Evolutionary conservation across 2,329 filamentous ascomycete species (phyloP).

Genomic region (Colletotrichum sp.): DNA sequence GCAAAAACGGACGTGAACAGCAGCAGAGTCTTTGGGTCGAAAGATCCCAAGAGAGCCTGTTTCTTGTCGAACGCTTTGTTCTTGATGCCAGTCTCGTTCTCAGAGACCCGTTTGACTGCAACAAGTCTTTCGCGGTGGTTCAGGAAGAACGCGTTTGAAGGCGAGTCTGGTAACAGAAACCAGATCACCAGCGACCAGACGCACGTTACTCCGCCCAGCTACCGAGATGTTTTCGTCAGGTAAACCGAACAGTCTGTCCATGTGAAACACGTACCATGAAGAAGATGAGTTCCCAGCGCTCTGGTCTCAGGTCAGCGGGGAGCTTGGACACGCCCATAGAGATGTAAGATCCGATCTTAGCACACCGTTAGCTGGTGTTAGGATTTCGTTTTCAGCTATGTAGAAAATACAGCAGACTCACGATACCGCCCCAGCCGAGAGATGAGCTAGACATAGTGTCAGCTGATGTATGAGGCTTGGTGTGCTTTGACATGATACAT

Average conservation of each 20-base stretch:
- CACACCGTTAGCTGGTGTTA: not conserved
- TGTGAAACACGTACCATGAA: conserved; percentile 23
- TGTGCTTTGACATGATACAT: not conserved
- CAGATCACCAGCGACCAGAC: conserved; percentile 35
- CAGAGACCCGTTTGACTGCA: conserved; percentile 33
- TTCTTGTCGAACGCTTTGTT: conserved; percentile 26
- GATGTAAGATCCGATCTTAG: conserved; percentile 31
- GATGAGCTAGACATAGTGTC: conserved; percentile 12
- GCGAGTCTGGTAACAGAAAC: conserved; percentile 35
- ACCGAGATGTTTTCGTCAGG: not conserved
- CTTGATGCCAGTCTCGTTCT: conserved; percentile 39
- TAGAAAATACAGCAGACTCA: not conserved
- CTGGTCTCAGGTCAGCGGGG: conserved; percentile 28
- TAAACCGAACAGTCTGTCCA: fast-evolving
- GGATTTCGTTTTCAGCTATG: fast-evolving
- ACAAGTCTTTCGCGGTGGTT: conserved; percentile 31
- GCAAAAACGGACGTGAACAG: not conserved
- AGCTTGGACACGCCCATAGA: conserved; percentile 35
- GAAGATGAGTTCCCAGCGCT: conserved; percentile 38
- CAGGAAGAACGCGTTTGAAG: conserved; percentile 33
- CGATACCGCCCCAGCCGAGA: conserved; percentile 33
- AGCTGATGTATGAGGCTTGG: not conserved
- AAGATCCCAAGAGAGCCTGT: conserved; percentile 29
- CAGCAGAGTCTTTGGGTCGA: not conserved
- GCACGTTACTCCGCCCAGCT: conserved; percentile 35